phyloP scores from a whole-genome alignment of 371 early-diverging fungal species.

The Zopfochytrium polystomum region DNA sequence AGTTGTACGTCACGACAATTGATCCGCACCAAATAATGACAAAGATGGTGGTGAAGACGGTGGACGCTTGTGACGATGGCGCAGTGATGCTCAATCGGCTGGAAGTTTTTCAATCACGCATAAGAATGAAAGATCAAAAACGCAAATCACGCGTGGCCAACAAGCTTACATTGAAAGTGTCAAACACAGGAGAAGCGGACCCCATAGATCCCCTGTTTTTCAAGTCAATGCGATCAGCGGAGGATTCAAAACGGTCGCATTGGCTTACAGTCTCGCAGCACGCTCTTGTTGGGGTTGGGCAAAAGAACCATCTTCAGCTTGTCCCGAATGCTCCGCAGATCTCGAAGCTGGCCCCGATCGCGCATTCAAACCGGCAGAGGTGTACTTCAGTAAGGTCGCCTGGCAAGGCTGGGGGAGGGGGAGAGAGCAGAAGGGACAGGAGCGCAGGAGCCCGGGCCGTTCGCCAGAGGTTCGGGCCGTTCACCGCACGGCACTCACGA shows the following conservation, averaged over 20 bases:
- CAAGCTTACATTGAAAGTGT: slow-evolving; percentile 71
- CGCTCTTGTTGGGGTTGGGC: slow-evolving; percentile 59
- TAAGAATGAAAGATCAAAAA: background rate
- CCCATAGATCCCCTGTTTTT: slow-evolving; percentile 88
- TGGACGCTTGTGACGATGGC: slow-evolving; percentile 64
- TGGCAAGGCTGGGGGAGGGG: background rate
- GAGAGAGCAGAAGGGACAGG: background rate
- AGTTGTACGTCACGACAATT: slow-evolving; percentile 88
- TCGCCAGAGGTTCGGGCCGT: too few relatives aligned
- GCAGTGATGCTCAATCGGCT: slow-evolving; percentile 56
- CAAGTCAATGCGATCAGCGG: slow-evolving; percentile 15
- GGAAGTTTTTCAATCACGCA: slow-evolving; percentile 15
- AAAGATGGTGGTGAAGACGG: slow-evolving; percentile 88
- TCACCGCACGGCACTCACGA: slow-evolving; percentile 63
- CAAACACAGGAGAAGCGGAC: slow-evolving; percentile 86
- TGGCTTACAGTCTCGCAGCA: slow-evolving; percentile 73
- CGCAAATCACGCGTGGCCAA: too few relatives aligned
- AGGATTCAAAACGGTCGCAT: slow-evolving; percentile 23
- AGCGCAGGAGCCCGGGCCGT: too few relatives aligned
- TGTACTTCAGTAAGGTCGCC: background rate
- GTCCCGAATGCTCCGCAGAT: slow-evolving; percentile 66
- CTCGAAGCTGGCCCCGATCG: slow-evolving; percentile 60
- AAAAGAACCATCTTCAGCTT: slow-evolving; percentile 73
- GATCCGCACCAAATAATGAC: slow-evolving; percentile 89
- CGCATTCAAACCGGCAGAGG: background rate